Base-by-base conservation (phyloP, 2,329 filamentous ascomycete genomes). In the Fusarium mexicanum region DNA sequence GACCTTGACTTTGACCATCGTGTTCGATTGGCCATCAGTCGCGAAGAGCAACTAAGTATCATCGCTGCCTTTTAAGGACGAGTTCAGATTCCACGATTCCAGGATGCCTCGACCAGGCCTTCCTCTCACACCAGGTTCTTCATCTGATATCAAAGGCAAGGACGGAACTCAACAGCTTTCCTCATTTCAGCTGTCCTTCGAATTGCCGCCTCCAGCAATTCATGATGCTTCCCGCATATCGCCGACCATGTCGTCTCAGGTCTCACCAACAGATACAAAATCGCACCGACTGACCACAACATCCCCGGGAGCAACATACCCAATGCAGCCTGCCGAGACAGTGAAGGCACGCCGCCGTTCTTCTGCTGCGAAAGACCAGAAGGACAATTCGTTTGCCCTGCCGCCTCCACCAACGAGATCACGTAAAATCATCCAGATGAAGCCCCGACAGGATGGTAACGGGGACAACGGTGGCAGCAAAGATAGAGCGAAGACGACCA, bases 351-450 rank as follows among this genome's bases (percentile, higher is more conserved):
- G 87, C 59, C 84, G 88, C 64, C 84, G 89, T 46, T 85, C 86
- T 1, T 87, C 88, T 22, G 81, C 85, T 18, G 82, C 84, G 24
- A 81, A 80, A 57, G 80, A 84, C 20, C 79, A 84, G 65, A 85
- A 86, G 64, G 91, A 90, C 74, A 89, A 91, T 76, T 86, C 88
- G 54, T 97, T 98, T 81, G 89, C 93, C 16, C 89, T 99, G 22
- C 96, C 96, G 26, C 96, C 96, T 16, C 96, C 96, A 22, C 96
- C 96, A 1, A 98, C 95, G 7, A 89, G 96, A 72, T 94, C 94
- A 47, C 92, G 96, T 78, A 98, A 97, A 85, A 98, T 99, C 81
- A 98, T 98, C 67, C 96, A 98, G 84, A 98, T 98, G 95, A 98
- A 97, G 83, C 96, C 90, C 24, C 84, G 86, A 37, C 84, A 89